Conservation (phyloP, 2,329 filamentous ascomycete species). For the Escovopsis sp. region DNA sequence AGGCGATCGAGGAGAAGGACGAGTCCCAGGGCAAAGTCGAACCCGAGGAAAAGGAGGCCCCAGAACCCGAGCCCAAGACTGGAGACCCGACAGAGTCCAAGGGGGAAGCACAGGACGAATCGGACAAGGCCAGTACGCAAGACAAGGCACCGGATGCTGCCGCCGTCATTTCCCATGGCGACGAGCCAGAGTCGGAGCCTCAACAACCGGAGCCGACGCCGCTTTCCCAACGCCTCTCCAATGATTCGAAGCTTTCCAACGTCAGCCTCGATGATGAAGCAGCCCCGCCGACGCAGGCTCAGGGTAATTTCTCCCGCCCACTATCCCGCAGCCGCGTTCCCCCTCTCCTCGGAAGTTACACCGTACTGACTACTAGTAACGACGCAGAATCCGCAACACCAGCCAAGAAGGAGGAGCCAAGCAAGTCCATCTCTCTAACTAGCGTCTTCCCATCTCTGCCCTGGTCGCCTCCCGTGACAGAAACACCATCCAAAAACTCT, state of each 20-base stretch:
- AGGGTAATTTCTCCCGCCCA: conserved; percentile 14
- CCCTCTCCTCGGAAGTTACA: background rate
- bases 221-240: conserved; percentile 29
- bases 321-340: background rate
- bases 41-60: no score
- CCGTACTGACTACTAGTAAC: conserved; percentile 8
- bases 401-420: conserved; percentile 23
- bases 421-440: conserved; percentile 46
- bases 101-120: conserved; percentile 4
- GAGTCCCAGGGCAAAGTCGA: no score
- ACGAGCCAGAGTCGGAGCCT: conserved; percentile 8
- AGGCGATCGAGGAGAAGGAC: conserved; percentile 5
- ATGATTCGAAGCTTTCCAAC: conserved; percentile 36
- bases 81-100: no score
- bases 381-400: conserved; percentile 17
- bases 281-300: conserved; percentile 12
- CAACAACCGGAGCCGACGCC: conserved; percentile 23
- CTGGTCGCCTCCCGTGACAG: conserved; percentile 43
- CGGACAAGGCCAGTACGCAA: conserved; percentile 7
- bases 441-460: conserved; percentile 62
- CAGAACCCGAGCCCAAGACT: no score
- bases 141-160: conserved; percentile 5
- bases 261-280: conserved; percentile 52
- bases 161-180: no score
- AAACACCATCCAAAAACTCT: conserved; percentile 30